phyloP scores from a whole-genome alignment of 2,329 filamentous ascomycete species.

The Tetracladium maxilliforme region DNA sequence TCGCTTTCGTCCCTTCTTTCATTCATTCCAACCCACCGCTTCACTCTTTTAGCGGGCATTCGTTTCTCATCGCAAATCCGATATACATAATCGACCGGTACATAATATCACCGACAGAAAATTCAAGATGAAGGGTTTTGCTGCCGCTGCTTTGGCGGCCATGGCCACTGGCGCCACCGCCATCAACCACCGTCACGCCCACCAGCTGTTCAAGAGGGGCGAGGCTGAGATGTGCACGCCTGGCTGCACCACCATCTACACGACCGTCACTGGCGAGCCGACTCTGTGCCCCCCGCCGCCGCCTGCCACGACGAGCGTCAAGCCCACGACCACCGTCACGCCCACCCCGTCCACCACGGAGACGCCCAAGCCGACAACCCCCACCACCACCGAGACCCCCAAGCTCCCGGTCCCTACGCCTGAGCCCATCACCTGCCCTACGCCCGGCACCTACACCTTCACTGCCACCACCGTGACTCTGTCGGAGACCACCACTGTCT shows the following conservation, averaged over 20 bases:
- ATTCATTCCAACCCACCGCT: conserved; percentile 39
- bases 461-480: conserved; percentile 57
- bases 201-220: conserved; percentile 42
- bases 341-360: conserved; percentile 1
- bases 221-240: conserved; percentile 17
- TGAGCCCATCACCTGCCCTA: conserved; percentile 36
- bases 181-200: conserved; percentile 44
- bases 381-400: conserved; percentile 9
- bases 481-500: conserved; percentile 51
- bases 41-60: conserved; percentile 84
- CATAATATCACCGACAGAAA: conserved; percentile 5
- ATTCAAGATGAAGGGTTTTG: conserved; percentile 61
- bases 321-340: background rate
- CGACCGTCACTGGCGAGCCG: conserved; percentile 52
- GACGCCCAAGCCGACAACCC: conserved; percentile 2
- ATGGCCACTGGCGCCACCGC: conserved; percentile 40
- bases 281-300: conserved; percentile 20
- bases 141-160: conserved; percentile 46
- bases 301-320: background rate
- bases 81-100: conserved; percentile 9
- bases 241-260: conserved; percentile 61
- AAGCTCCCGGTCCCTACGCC: conserved; percentile 26
- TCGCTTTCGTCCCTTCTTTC: conserved; percentile 16
- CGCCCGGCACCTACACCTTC: conserved; percentile 62
- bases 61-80: conserved; percentile 29